Percentiles rank a stretch among this genome's conserved stretches.
phyloP scores from a whole-genome alignment of 192 early-diverging fungal species.

The Rhizoclosmatium sp. region DNA sequence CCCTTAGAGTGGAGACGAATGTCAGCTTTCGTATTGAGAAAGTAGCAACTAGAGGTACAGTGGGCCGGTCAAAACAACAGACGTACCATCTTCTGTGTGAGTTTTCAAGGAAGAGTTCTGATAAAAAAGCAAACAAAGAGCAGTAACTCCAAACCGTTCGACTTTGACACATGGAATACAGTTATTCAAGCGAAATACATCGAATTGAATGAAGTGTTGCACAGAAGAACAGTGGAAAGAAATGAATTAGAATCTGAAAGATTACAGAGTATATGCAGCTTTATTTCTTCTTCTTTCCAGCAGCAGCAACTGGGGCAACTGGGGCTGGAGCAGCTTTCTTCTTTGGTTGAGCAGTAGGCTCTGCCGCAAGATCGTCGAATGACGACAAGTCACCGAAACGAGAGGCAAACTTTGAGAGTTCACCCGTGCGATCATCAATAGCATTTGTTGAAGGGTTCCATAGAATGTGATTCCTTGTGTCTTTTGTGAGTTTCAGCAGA shows the following conservation, averaged over 20 bases:
- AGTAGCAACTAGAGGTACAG: not conserved
- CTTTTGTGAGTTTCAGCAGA: conserved; percentile 87
- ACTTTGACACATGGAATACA: too few relatives aligned
- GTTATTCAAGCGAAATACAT: too few relatives aligned
- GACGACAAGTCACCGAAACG: conserved; percentile 33
- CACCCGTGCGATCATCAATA: conserved; percentile 81
- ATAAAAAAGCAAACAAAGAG: too few relatives aligned
- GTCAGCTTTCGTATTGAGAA: not conserved
- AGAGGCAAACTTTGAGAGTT: conserved; percentile 74
- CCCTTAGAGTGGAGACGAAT: not conserved
- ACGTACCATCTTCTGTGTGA: not conserved
- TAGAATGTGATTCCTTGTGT: conserved; percentile 90
- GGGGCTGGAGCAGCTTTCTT: not conserved
- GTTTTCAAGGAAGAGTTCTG: too few relatives aligned
- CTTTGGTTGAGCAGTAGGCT: not conserved
- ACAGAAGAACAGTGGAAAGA: too few relatives aligned
- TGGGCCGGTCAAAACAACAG: not conserved
- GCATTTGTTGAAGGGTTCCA: conserved; percentile 81
- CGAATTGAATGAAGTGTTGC: too few relatives aligned
- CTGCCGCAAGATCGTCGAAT: conserved; percentile 13
- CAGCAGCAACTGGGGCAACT: conserved; percentile 11
- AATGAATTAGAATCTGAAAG: too few relatives aligned
- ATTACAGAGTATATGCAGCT: too few relatives aligned
- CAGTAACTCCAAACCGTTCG: too few relatives aligned
- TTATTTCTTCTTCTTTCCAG: conserved; percentile 32